phyloP scores from a whole-genome alignment of 768 basidiomycete genomes.

The Cystofilobasidium macerans region DNA sequence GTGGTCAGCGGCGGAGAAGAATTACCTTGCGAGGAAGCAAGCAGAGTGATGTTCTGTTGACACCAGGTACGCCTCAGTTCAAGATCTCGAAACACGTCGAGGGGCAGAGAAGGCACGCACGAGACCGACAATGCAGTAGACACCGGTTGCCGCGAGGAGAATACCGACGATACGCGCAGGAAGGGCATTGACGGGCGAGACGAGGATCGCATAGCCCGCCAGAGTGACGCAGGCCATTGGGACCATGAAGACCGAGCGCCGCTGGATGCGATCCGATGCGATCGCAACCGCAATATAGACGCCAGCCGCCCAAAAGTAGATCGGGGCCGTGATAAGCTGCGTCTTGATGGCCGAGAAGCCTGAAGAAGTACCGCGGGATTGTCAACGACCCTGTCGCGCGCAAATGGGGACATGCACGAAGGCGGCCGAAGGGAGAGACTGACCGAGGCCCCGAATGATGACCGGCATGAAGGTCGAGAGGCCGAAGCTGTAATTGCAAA shows the following conservation, averaged over 20 bases:
- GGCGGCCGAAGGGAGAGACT: too few species aligned
- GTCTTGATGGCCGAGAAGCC: conserved; percentile 20
- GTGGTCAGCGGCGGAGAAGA: background rate
- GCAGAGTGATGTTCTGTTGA: background rate
- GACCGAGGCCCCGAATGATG: too few species aligned
- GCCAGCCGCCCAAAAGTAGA: conserved; percentile 22
- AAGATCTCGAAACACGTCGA: background rate
- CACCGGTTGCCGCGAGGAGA: conserved; percentile 20
- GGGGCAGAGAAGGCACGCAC: background rate
- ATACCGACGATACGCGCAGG: conserved; percentile 1
- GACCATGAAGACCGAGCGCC: conserved; percentile 20
- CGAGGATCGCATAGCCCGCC: conserved; percentile 19
- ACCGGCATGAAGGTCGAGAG: too few species aligned
- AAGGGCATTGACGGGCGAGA: background rate
- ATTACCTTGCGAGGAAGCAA: background rate
- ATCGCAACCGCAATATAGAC: conserved; percentile 10
- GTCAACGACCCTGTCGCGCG: too few species aligned
- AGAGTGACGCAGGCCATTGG: conserved; percentile 15
- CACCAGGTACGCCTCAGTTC: too few species aligned
- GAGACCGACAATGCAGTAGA: conserved; percentile 24
- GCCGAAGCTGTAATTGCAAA: too few species aligned
- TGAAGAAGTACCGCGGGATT: too few species aligned
- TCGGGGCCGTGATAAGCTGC: conserved; percentile 31
- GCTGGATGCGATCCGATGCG: conserved; percentile 4
- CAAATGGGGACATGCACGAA: too few species aligned